Conservation (phyloP, 139 green algal genomes). For the Chlorella ohadii region DNA sequence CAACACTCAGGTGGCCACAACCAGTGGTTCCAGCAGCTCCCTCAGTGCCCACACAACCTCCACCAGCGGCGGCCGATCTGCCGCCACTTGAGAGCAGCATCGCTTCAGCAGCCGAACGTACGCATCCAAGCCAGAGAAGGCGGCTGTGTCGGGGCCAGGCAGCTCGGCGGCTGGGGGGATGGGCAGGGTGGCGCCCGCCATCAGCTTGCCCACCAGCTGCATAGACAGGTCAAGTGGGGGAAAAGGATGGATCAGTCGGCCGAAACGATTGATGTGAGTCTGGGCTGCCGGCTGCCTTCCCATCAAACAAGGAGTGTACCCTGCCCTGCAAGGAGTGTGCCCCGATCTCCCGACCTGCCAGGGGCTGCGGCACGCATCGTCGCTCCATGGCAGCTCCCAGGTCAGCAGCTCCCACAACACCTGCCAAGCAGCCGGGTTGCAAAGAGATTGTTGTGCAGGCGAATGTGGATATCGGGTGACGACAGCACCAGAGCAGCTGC, state of each 20-base stretch:
- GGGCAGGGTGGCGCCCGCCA: neutral
- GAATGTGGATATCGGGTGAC: too few species aligned
- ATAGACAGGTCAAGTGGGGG: neutral
- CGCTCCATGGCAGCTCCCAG: neutral
- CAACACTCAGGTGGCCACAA: too few species aligned
- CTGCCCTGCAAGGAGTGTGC: too few species aligned
- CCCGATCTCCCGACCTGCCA: neutral
- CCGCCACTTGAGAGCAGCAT: constrained; percentile 62
- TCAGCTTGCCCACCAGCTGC: constrained; percentile 9
- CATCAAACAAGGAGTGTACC: too few species aligned
- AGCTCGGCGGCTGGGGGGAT: neutral
- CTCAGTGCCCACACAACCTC: neutral
- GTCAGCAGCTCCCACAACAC: neutral
- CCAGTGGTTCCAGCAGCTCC: neutral
- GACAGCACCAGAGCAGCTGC: too few species aligned
- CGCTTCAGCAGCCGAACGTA: constrained; percentile 64
- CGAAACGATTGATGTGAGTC: too few species aligned
- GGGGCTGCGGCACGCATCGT: neutral
- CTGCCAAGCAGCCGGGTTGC: too few species aligned
- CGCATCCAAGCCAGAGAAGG: constrained; percentile 13
- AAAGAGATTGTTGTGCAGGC: too few species aligned
- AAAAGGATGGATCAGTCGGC: neutral
- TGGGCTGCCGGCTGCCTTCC: too few species aligned
- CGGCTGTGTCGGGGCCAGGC: neutral
- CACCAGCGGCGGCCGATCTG: neutral